Evolutionary conservation across 1,284 basidiomycete species (phyloP).

Genomic region (Fomitopsis schrenkii): DNA sequence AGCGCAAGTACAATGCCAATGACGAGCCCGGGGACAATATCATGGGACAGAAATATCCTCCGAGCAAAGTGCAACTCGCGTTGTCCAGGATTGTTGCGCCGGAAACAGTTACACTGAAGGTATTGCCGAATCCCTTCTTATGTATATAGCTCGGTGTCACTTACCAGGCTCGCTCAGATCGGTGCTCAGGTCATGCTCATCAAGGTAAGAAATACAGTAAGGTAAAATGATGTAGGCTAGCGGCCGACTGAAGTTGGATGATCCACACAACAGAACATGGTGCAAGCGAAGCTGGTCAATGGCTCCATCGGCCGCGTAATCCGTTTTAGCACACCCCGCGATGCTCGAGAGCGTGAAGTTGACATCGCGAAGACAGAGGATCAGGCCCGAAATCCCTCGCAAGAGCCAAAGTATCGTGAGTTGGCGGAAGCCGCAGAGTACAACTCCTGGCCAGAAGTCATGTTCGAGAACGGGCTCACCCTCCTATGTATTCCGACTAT

Average conservation of each 20-base stretch:
- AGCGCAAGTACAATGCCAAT: slow-evolving; percentile 31
- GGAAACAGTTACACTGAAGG: slow-evolving; percentile 27
- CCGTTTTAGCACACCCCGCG: slow-evolving; percentile 51
- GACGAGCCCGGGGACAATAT: slow-evolving; percentile 32
- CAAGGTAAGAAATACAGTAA: slow-evolving; percentile 38
- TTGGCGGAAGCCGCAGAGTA: neutral
- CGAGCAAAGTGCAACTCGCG: slow-evolving; percentile 19
- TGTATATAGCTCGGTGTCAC: neutral
- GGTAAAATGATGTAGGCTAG: neutral
- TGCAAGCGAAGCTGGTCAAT: slow-evolving; percentile 70
- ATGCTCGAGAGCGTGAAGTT: slow-evolving; percentile 38
- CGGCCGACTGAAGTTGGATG: too few relatives aligned
- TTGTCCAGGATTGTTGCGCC: slow-evolving; percentile 28
- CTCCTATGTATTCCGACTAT: slow-evolving; percentile 47
- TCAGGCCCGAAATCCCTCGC: neutral
- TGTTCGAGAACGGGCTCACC: slow-evolving; percentile 42
- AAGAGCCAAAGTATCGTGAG: slow-evolving; percentile 8
- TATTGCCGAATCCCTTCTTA: neutral
- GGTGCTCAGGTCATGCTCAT: slow-evolving; percentile 78
- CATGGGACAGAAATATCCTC: slow-evolving; percentile 7
- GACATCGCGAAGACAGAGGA: slow-evolving; percentile 28
- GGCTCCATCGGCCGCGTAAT: slow-evolving; percentile 83
- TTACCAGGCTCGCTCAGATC: slow-evolving; percentile 17
- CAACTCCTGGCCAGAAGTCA: slow-evolving; percentile 49
- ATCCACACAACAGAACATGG: slow-evolving; percentile 3